A percentile compares a stretch with the other conserved stretches of the same genome.
These are phyloP conservation scores for Panus rudis DNA, from an alignment of 768 basidiomycete genomes.

Conservation along the genomic window DNA sequence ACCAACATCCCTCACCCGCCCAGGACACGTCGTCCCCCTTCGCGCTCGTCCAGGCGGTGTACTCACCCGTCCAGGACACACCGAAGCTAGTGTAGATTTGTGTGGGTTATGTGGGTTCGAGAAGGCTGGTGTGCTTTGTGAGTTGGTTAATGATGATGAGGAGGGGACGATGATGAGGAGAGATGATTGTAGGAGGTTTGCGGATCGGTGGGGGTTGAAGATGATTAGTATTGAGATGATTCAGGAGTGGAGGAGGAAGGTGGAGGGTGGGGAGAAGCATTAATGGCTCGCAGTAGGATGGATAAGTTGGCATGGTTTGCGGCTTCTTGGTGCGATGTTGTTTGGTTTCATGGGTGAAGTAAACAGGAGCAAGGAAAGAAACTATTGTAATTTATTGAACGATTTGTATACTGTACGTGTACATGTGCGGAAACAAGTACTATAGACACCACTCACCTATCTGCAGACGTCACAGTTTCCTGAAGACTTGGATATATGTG, in stretches of 20 bases:
- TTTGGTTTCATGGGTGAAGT: no score
- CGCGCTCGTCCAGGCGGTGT: slow-evolving; percentile 84
- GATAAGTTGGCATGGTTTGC: no score
- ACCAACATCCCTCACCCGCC: slow-evolving; percentile 76
- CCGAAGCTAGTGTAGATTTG: slow-evolving; percentile 84
- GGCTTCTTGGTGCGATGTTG: no score
- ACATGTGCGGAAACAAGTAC: no score
- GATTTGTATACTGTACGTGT: no score
- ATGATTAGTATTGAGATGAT: slow-evolving; percentile 93
- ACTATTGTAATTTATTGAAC: no score
- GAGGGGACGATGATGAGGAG: slow-evolving; percentile 89
- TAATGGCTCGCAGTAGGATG: no score
- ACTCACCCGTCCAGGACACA: slow-evolving; percentile 85
- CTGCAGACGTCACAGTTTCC: no score
- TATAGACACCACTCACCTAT: no score
- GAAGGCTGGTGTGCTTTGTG: slow-evolving; percentile 81
- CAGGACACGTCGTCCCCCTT: slow-evolving; percentile 93
- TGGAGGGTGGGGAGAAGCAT: slow-evolving; percentile 4
- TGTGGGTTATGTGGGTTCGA: slow-evolving; percentile 68
- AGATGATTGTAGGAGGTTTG: slow-evolving; percentile 90
- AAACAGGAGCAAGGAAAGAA: no score
- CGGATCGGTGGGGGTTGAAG: slow-evolving; percentile 82
- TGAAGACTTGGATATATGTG: no score
- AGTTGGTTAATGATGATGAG: slow-evolving; percentile 88
- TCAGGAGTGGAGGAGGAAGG: slow-evolving; percentile 32